Conservation (phyloP, 2,329 filamentous ascomycete species). For the Dactylellina cionopaga region DNA sequence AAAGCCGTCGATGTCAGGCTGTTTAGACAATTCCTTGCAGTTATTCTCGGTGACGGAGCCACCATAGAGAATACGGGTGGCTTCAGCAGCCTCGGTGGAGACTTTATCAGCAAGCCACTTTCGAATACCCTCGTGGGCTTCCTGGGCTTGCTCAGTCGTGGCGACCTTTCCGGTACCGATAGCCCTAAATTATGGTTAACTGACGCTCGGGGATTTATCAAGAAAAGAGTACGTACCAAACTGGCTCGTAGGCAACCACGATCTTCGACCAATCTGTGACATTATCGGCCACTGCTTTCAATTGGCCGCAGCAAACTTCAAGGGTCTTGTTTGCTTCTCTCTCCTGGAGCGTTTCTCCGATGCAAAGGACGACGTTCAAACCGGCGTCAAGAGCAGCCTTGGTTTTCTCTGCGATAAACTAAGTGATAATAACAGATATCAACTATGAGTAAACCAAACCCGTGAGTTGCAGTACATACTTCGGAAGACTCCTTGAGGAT, state of each 20-base stretch:
- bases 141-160: conserved; percentile 76
- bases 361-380: conserved; percentile 93
- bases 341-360: conserved; percentile 92
- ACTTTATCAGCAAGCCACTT: conserved; percentile 82
- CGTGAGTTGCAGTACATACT: conserved; percentile 58
- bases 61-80: conserved; percentile 94
- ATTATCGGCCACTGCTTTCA: conserved; percentile 79
- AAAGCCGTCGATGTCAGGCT: conserved; percentile 96
- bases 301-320: conserved; percentile 83
- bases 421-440: conserved; percentile 22
- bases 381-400: conserved; percentile 90
- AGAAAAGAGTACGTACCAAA: conserved; percentile 88
- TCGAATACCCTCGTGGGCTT: conserved; percentile 91
- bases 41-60: conserved; percentile 99
- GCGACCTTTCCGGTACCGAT: conserved; percentile 80
- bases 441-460: not conserved
- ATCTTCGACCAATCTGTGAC: conserved; percentile 85
- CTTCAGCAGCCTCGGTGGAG: conserved; percentile 77
- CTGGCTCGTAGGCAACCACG: conserved; percentile 97
- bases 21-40: conserved; percentile 88
- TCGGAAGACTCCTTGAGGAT: conserved; percentile 86
- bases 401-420: conserved; percentile 89
- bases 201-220: too few species aligned
- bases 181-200: conserved; percentile 68
- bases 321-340: conserved; percentile 87